Percentiles rank a stretch among this genome's conserved stretches.
phyloP scores from a whole-genome alignment of 2,329 filamentous ascomycete species.

The Pseudopithomyces chartarum region DNA sequence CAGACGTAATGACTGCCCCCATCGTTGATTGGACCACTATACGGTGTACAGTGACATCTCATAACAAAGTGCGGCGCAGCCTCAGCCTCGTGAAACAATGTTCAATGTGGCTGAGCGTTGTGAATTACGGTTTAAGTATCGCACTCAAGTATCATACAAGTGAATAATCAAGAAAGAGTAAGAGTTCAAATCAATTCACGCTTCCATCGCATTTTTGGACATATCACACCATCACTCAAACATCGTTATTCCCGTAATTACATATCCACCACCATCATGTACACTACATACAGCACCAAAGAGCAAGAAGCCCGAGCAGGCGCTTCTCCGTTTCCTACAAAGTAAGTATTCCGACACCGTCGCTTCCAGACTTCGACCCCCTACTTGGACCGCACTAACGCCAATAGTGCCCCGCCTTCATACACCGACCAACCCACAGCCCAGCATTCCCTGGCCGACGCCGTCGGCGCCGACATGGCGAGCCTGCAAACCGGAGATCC shows the following conservation, averaged over 20 bases:
- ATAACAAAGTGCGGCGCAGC: not conserved
- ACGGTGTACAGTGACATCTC: not conserved
- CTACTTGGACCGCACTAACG: not conserved
- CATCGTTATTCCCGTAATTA: not conserved
- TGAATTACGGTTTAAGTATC: not conserved
- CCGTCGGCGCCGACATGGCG: slow-evolving; percentile 16
- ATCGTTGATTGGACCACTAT: not conserved
- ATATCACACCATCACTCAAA: not conserved
- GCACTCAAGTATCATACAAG: not conserved
- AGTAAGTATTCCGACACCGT: slow-evolving; percentile 41
- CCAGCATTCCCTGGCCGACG: slow-evolving; percentile 14
- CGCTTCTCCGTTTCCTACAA: not conserved
- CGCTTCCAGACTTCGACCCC: not conserved
- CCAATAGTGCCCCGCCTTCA: slow-evolving; percentile 8
- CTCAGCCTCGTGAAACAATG: not conserved
- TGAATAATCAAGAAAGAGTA: not conserved
- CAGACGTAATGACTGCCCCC: not conserved
- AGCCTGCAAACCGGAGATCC: slow-evolving; percentile 20
- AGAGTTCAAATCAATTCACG: not conserved
- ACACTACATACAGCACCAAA: not conserved
- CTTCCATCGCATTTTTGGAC: not conserved
- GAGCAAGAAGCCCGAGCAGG: not conserved
- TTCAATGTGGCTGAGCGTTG: not conserved
- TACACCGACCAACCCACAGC: slow-evolving; percentile 39
- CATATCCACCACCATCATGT: not conserved